Conservation (phyloP, 2,329 filamentous ascomycete species). For the Calonectria pteridis region DNA sequence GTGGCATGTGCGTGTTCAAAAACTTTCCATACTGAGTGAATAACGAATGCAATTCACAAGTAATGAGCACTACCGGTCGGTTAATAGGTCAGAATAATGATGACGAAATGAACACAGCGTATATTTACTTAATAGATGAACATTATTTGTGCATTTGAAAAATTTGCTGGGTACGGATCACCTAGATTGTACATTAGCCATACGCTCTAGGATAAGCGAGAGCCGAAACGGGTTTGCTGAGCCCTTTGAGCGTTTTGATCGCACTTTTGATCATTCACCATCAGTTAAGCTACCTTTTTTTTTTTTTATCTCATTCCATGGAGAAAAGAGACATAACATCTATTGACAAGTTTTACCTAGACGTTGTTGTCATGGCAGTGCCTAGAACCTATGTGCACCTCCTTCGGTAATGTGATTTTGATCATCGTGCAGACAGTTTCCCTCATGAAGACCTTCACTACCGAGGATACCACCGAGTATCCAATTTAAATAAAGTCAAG, state of each 20-base stretch:
- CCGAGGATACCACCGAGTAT: no score
- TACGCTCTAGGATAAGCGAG: background rate
- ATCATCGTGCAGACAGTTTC: no score
- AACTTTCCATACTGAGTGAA: background rate
- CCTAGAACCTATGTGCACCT: no score
- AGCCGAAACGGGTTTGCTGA: background rate
- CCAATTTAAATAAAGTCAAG: no score
- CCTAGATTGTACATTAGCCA: background rate
- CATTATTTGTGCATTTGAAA: background rate
- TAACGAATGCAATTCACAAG: background rate
- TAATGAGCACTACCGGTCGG: background rate
- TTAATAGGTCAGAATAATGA: background rate
- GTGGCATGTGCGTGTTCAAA: background rate
- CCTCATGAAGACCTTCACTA: no score
- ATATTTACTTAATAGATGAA: background rate
- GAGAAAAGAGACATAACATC: no score
- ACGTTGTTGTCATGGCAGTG: no score
- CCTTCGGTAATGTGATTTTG: no score
- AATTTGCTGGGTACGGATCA: background rate
- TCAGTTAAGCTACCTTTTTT: no score
- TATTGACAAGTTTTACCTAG: no score
- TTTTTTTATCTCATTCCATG: no score
- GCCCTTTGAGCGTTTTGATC: background rate
- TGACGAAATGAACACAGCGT: background rate
- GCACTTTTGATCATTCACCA: no score